A percentile compares a stretch with the other conserved stretches of the same genome.
Evolutionary conservation across 2,329 filamentous ascomycete species (phyloP).

Genomic region (Cordyceps cateniannulata): DNA sequence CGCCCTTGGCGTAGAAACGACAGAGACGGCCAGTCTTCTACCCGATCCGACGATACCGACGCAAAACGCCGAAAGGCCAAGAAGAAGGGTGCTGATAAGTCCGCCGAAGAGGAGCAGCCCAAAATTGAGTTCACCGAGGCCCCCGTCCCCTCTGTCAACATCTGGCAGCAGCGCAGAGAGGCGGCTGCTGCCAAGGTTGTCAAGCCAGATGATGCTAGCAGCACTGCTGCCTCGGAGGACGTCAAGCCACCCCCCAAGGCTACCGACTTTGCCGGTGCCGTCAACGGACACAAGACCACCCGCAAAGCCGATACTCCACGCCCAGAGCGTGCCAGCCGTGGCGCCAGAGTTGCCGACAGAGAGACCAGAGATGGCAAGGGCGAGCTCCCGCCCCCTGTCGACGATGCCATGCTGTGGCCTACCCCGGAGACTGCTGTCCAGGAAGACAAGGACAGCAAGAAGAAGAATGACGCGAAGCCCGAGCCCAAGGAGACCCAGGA

Average conservation of each 20-base stretch:
- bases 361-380: slow-evolving; percentile 28
- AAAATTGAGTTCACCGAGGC: slow-evolving; percentile 71
- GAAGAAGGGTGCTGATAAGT: slow-evolving; percentile 44
- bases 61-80: slow-evolving; percentile 49
- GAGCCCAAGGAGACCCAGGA: slow-evolving; percentile 48
- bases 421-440: slow-evolving; percentile 70
- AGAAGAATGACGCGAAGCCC: slow-evolving; percentile 54
- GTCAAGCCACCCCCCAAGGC: slow-evolving; percentile 32
- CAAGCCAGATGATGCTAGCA: slow-evolving; percentile 35
- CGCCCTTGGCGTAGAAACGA: slow-evolving; percentile 36
- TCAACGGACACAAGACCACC: slow-evolving; percentile 33
- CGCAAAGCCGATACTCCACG: slow-evolving; percentile 36
- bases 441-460: slow-evolving; percentile 68
- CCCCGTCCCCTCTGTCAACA: slow-evolving; percentile 74
- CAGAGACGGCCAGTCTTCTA: slow-evolving; percentile 49
- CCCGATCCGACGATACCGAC: slow-evolving; percentile 58
- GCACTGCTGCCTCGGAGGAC: slow-evolving; percentile 28
- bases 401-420: slow-evolving; percentile 79
- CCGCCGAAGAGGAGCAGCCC: slow-evolving; percentile 53
- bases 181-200: slow-evolving; percentile 29
- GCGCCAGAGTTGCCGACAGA: slow-evolving; percentile 39
- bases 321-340: slow-evolving; percentile 34
- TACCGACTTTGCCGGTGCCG: slow-evolving; percentile 17
- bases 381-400: slow-evolving; percentile 54
- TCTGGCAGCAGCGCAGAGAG: slow-evolving; percentile 77